Percentiles rank a stretch among this genome's conserved stretches.
Evolutionary conservation across 306 rosid genomes (phyloP).

Genomic region (Malus sylvestris): DNA sequence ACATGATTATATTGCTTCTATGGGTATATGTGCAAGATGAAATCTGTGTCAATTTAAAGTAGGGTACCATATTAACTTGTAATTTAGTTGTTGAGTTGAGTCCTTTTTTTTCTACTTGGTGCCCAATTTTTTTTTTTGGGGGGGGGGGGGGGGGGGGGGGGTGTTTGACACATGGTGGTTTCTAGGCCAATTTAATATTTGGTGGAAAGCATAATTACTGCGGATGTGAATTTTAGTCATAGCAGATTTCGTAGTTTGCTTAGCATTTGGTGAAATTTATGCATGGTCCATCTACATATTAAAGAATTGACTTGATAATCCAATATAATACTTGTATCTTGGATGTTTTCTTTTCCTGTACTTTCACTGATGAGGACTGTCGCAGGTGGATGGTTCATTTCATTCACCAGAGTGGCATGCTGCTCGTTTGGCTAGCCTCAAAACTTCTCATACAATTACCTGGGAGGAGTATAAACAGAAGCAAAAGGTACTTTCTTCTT

Average conservation of each 20-base stretch:
- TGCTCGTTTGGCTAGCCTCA: constrained; percentile 99
- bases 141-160: too few relatives aligned
- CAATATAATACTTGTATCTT: constrained; percentile 10
- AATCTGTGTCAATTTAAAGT: neutral
- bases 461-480: constrained; percentile 96
- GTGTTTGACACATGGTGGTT: neutral
- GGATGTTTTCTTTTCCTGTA: constrained; percentile 28
- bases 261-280: neutral
- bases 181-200: neutral
- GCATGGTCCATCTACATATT: constrained; percentile 5
- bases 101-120: neutral
- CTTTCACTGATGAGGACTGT: constrained; percentile 85
- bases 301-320: constrained; percentile 12
- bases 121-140: neutral
- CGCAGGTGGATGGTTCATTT: constrained; percentile 99
- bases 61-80: neutral
- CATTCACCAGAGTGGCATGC: constrained; percentile 99
- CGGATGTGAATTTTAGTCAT: neutral
- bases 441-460: constrained; percentile 90
- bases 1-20: neutral
- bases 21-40: neutral
- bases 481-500: constrained; percentile 58
- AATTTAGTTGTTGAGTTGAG: neutral
- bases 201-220: neutral
- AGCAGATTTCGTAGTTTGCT: neutral